phyloP scores from a whole-genome alignment of 2,329 filamentous ascomycete species.

The Penicillium fuscoglaucum region DNA sequence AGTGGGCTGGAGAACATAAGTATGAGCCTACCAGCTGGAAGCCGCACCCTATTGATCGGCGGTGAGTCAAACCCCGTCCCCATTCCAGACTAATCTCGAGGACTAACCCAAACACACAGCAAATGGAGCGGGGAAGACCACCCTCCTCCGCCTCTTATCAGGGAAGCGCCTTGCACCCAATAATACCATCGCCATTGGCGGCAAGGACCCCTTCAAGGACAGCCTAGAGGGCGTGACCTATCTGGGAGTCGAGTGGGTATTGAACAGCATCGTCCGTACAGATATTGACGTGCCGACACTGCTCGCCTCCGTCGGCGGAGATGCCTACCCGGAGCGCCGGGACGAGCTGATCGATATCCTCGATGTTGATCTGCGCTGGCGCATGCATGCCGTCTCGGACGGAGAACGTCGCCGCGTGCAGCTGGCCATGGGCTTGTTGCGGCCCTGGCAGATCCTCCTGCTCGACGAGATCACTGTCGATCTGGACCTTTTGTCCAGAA shows the following conservation, averaged over 20 bases:
- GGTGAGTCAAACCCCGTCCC: conserved; percentile 46
- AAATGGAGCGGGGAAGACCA: conserved; percentile 97
- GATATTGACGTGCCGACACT: conserved; percentile 91
- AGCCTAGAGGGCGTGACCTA: conserved; percentile 93
- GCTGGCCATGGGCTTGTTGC: conserved; percentile 88
- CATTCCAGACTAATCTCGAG: not conserved
- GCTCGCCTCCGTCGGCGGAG: conserved; percentile 79
- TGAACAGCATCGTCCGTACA: conserved; percentile 92
- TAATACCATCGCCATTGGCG: conserved; percentile 72
- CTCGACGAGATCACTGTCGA: conserved; percentile 98
- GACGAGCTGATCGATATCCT: conserved; percentile 86
- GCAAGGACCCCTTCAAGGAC: conserved; percentile 87
- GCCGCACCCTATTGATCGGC: conserved; percentile 87
- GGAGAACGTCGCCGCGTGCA: conserved; percentile 90
- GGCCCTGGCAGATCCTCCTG: conserved; percentile 87
- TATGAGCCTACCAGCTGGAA: conserved; percentile 75
- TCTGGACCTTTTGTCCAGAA: conserved; percentile 80
- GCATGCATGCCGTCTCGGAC: conserved; percentile 93
- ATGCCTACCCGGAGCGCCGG: conserved; percentile 75
- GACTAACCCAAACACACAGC: conserved; percentile 48
- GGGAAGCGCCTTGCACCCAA: conserved; percentile 89
- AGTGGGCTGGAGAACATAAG: conserved; percentile 73
- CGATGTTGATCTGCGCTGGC: conserved; percentile 89
- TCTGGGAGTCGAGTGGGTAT: conserved; percentile 94
- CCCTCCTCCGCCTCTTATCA: conserved; percentile 86